These are phyloP conservation scores for Solanum lignicaule DNA, from an alignment of 257 asterid species.

Conservation along the genomic window DNA sequence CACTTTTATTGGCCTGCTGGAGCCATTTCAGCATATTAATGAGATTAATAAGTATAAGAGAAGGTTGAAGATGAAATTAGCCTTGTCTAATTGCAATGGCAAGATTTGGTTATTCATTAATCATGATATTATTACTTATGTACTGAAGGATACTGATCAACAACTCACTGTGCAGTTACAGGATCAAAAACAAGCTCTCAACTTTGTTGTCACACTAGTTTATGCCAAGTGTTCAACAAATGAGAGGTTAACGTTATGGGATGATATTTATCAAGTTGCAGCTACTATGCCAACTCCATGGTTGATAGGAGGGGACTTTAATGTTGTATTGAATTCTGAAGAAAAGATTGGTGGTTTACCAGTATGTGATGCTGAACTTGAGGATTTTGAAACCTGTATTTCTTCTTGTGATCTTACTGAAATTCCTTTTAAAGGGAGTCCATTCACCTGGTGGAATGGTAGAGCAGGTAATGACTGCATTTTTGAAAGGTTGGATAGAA, in stretches of 20 bases:
- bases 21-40: background rate
- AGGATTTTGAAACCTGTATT: background rate
- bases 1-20: background rate
- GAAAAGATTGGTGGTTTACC: background rate
- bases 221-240: background rate
- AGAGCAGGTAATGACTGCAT: background rate
- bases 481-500: background rate
- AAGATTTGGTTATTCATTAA: background rate
- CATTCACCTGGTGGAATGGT: background rate
- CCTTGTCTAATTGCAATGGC: background rate
- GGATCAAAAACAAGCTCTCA: background rate
- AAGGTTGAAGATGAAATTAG: background rate
- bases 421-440: background rate
- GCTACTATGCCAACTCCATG: background rate
- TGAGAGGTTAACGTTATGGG: background rate
- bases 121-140: background rate
- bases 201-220: background rate
- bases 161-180: too few relatives aligned
- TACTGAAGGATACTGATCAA: background rate
- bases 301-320: too few relatives aligned
- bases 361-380: background rate
- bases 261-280: background rate
- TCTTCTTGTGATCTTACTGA: background rate
- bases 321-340: background rate
- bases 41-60: background rate